A percentile compares a stretch with the other conserved stretches of the same genome.
phyloP scores from a whole-genome alignment of 805 yeast genomes.

The Grigorovia transvaalensis region DNA sequence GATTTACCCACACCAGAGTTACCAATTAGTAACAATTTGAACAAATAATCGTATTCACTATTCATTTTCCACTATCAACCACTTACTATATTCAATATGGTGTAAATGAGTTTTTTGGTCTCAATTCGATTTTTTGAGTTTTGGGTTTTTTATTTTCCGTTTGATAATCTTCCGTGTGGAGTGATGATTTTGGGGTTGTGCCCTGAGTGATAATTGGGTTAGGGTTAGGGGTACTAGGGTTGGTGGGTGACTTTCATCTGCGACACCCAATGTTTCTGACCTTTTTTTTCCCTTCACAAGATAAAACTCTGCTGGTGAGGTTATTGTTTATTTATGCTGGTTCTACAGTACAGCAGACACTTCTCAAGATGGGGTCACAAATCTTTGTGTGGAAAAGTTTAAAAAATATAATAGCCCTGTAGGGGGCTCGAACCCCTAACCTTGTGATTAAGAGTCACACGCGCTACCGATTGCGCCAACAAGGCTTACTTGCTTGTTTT shows the following conservation, averaged over 20 bases:
- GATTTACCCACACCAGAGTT: conserved; percentile 88
- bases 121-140: neutral
- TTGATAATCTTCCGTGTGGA: neutral
- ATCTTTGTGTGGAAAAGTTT: no score
- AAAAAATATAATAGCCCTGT: neutral
- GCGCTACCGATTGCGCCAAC: neutral
- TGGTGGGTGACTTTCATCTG: no score
- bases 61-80: neutral
- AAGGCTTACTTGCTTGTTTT: neutral
- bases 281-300: no score
- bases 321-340: no score
- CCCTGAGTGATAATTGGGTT: neutral
- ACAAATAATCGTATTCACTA: conserved; percentile 76
- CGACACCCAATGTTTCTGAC: no score
- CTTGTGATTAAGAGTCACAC: neutral
- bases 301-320: no score
- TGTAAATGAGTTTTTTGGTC: neutral
- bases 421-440: neutral
- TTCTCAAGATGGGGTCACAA: no score
- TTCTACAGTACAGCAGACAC: no score
- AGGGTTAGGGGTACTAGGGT: no score
- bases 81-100: neutral
- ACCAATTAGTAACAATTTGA: conserved; percentile 89
- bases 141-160: no score
- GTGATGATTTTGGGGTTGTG: neutral